phyloP scores from a whole-genome alignment of 1,284 basidiomycete species.

The Wallemia ichthyophaga region DNA sequence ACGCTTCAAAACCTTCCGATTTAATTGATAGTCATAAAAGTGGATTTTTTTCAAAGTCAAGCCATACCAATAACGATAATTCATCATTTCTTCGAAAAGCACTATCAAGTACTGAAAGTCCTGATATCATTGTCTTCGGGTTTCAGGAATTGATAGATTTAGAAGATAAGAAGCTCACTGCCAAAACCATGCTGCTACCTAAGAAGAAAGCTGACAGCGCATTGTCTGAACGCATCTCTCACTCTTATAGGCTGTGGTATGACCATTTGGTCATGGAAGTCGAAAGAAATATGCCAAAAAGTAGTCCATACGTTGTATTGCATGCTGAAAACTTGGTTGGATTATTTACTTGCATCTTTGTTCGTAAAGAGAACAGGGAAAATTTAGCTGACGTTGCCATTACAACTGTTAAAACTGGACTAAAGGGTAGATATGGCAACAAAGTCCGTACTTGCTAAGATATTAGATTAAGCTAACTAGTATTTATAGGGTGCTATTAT shows the following conservation, averaged over 20 bases:
- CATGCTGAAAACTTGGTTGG: conserved; percentile 73
- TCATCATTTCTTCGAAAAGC: conserved; percentile 38
- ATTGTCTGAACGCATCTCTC: conserved; percentile 45
- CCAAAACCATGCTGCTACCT: conserved; percentile 51
- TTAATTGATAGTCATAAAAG: conserved; percentile 15
- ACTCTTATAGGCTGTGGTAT: conserved; percentile 60
- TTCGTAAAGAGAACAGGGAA: conserved; percentile 18
- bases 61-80: conserved; percentile 26
- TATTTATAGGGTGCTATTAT: conserved; percentile 73
- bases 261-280: conserved; percentile 49
- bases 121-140: conserved; percentile 75
- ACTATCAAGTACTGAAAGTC: conserved; percentile 33
- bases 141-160: conserved; percentile 90
- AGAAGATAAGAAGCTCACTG: conserved; percentile 63
- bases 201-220: conserved; percentile 25
- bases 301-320: conserved; percentile 40
- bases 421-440: conserved; percentile 78
- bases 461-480: too few relatives aligned
- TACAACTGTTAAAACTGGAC: conserved; percentile 59
- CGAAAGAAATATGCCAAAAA: conserved; percentile 31
- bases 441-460: too few relatives aligned
- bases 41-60: background rate
- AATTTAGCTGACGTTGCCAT: conserved; percentile 39
- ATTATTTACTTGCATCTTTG: conserved; percentile 59
- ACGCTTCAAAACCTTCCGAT: conserved; percentile 50